Evolutionary conservation across 768 basidiomycete genomes (phyloP).

Genomic region (Lactarius deliciosus): DNA sequence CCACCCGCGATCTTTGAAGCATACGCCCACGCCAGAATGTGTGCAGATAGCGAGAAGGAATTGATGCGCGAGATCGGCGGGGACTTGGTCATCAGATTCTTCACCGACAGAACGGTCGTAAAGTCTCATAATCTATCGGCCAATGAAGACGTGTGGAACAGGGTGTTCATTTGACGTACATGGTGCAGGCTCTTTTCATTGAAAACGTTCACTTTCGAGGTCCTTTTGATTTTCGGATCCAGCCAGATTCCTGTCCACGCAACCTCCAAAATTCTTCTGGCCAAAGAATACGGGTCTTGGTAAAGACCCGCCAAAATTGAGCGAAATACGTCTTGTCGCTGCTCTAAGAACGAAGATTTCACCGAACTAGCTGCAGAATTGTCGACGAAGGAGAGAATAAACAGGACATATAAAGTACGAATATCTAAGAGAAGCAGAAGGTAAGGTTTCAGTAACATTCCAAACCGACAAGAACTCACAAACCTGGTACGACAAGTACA

Average conservation of each 20-base stretch:
- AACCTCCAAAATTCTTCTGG: conserved; percentile 65
- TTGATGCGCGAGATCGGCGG: conserved; percentile 81
- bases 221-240: conserved; percentile 69
- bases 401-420: conserved; percentile 68
- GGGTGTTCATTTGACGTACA: conserved; percentile 40
- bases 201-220: conserved; percentile 70
- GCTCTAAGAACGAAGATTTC: conserved; percentile 68
- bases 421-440: conserved; percentile 53
- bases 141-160: conserved; percentile 2
- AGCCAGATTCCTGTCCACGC: conserved; percentile 78
- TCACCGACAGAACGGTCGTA: conserved; percentile 62
- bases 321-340: conserved; percentile 63
- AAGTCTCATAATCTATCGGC: conserved; percentile 62
- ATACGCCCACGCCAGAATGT: conserved; percentile 77
- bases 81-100: conserved; percentile 52
- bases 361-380: conserved; percentile 45
- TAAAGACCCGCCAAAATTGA: conserved; percentile 69
- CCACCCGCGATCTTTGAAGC: conserved; percentile 90
- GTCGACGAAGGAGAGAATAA: conserved; percentile 72
- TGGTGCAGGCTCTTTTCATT: conserved; percentile 63
- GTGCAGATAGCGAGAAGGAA: conserved; percentile 85
- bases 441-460: conserved; percentile 9
- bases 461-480: conserved; percentile 23
- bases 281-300: conserved; percentile 63
- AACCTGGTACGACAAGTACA: conserved; percentile 58